Evolutionary conservation across 73 alveolate species (phyloP), one percentile per base, ranked within the genome.

Genomic region (Paramecium caudatum): DNA sequence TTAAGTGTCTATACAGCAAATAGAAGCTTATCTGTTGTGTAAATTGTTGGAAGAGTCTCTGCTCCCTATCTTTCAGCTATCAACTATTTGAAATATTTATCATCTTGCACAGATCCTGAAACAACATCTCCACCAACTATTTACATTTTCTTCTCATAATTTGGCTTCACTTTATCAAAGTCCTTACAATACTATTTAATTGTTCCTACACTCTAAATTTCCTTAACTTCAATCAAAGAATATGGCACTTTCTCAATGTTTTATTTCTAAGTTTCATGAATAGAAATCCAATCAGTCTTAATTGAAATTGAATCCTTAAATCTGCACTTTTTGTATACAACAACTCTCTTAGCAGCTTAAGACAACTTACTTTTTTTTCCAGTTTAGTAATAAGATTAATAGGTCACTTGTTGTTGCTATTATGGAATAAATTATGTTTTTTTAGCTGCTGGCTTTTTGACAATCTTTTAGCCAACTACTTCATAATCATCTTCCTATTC

Each of bases 11-110:
- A 45, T 3, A 90, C 50, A 0, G 94, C 61, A 17, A 61, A 82
- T 37, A 90, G 34, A 13, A 90, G 27, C 27, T 41, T 33, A 84
- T 90, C 94, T 9, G 94, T 90, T 13, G 90, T 82, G 21, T 63
- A 90, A 1, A 90, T 91, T 2, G 88, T 74, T 15, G 88, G 88
- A 0, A 74, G 2, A 37, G 17, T 45, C 7, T 74, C 88, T 19
- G 43, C 43, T 2, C 43, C 39, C 16, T 36, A 30, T 7, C 68
- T 37, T 13, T 74, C 68, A 41, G 43, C 88, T 16, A 74, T 74
- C 0, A 74, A 10, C 19, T 74, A 16, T 16, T 41, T 45, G 25
- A 74, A 43, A 74, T 74, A 74, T 74, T 43, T 43, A 41, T 74
- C 88, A 13, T 74, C 88, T 47, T 45, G 21, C 0, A 45, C 47